Evolutionary conservation across 257 asterid genomes (phyloP).

Genomic region (Henckelia pumila): DNA sequence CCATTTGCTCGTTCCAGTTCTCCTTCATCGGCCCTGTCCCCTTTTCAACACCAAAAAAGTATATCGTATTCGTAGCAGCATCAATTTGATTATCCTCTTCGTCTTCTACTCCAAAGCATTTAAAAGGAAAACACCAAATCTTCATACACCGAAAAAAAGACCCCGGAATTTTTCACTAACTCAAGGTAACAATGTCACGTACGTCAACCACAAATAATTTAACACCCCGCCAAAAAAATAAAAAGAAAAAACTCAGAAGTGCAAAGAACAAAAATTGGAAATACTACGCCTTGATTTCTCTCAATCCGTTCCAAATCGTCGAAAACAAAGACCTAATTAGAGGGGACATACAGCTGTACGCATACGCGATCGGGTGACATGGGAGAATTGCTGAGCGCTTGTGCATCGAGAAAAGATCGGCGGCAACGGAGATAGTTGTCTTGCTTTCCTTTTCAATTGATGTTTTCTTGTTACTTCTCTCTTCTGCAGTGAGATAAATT

Average conservation of each 20-base stretch:
- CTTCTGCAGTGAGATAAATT: neutral
- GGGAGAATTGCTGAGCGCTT: constrained; percentile 15
- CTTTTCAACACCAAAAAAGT: constrained; percentile 17
- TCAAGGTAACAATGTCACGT: constrained; percentile 45
- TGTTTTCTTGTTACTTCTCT: neutral
- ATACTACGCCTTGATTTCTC: constrained; percentile 3
- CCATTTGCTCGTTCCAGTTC: constrained; percentile 46
- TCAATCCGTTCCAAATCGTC: neutral
- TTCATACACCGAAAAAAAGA: constrained; percentile 57
- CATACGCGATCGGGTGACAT: constrained; percentile 32
- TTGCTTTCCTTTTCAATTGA: neutral
- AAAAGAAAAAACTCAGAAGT: constrained; percentile 20
- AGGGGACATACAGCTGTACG: constrained; percentile 2
- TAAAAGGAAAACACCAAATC: constrained; percentile 71
- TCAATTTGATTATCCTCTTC: constrained; percentile 31
- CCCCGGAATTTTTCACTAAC: constrained; percentile 33
- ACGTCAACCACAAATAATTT: constrained; percentile 27
- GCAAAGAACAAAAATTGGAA: constrained; percentile 15
- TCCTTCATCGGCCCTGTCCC: constrained; percentile 35
- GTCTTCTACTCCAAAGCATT: constrained; percentile 63
- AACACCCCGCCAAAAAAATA: neutral
- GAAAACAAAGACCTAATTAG: neutral
- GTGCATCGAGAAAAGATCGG: constrained; percentile 46
- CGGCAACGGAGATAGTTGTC: constrained; percentile 39
- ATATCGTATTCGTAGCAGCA: constrained; percentile 6